Evolutionary conservation across 345 rosid species (phyloP).

Genomic region (Corymbia maculata): DNA sequence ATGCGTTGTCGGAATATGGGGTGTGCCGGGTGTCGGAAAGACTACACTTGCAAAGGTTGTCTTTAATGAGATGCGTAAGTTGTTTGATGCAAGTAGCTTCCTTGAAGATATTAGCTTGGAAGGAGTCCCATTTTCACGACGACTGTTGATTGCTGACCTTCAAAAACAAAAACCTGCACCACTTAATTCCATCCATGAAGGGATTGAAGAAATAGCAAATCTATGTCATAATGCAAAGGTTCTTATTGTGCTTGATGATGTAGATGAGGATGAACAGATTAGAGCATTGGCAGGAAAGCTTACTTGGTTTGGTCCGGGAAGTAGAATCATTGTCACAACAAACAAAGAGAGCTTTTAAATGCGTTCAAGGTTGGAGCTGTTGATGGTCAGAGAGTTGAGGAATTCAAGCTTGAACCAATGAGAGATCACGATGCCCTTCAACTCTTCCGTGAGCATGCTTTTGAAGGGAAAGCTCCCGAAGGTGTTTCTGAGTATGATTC

Average conservation of each 20-base stretch:
- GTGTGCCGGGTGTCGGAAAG: neutral
- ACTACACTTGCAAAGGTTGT: neutral
- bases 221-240: neutral
- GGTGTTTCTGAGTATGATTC: neutral
- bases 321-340: neutral
- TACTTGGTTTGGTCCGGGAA: neutral
- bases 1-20: neutral
- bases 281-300: neutral
- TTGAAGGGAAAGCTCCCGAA: neutral
- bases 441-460: neutral
- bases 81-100: neutral
- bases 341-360: neutral
- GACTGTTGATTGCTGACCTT: neutral
- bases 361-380: neutral
- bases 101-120: neutral
- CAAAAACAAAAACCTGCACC: neutral
- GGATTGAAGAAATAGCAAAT: neutral
- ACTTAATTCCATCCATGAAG: neutral
- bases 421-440: neutral
- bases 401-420: neutral
- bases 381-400: neutral
- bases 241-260: neutral
- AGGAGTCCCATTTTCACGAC: neutral
- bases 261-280: neutral
- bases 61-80: neutral